These are phyloP conservation scores for Kurtzmaniella cleridarum DNA, from an alignment of 805 yeast species.

Conservation along the genomic window DNA sequence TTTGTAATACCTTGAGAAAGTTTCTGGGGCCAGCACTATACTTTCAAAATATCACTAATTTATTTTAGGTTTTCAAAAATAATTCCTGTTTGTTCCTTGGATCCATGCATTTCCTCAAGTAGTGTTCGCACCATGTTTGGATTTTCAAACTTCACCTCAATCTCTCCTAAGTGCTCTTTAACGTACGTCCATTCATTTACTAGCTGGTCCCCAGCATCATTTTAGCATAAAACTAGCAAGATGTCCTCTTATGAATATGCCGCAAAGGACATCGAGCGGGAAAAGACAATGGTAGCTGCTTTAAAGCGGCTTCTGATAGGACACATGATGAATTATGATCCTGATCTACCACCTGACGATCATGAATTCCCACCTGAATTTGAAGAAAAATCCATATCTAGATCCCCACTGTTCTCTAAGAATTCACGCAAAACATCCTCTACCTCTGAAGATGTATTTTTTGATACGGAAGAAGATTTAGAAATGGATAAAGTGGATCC, in stretches of 20 bases:
- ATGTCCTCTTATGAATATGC: constrained; percentile 39
- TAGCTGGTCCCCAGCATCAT: not conserved
- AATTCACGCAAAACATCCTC: not conserved
- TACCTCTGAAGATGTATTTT: constrained; percentile 10
- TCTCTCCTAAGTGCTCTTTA: not conserved
- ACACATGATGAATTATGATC: constrained; percentile 54
- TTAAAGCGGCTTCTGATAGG: constrained; percentile 73
- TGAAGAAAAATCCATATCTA: constrained; percentile 1
- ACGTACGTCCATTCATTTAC: not conserved
- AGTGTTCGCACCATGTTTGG: too few species aligned
- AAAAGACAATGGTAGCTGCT: constrained; percentile 67
- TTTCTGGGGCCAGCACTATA: too few species aligned
- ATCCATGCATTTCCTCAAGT: too few species aligned
- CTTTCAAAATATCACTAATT: too few species aligned
- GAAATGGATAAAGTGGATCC: constrained; percentile 16
- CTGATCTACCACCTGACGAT: constrained; percentile 56
- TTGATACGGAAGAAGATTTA: constrained; percentile 12
- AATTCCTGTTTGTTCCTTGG: too few species aligned
- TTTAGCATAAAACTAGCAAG: too few species aligned
- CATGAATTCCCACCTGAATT: constrained; percentile 22
- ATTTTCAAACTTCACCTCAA: not conserved
- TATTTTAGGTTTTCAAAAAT: not conserved
- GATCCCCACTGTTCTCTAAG: too few species aligned
- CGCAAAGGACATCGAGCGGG: constrained; percentile 72
- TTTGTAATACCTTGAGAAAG: too few species aligned